Base-by-base conservation (phyloP, 257 asterid species). In the Forsythia suspensa region DNA sequence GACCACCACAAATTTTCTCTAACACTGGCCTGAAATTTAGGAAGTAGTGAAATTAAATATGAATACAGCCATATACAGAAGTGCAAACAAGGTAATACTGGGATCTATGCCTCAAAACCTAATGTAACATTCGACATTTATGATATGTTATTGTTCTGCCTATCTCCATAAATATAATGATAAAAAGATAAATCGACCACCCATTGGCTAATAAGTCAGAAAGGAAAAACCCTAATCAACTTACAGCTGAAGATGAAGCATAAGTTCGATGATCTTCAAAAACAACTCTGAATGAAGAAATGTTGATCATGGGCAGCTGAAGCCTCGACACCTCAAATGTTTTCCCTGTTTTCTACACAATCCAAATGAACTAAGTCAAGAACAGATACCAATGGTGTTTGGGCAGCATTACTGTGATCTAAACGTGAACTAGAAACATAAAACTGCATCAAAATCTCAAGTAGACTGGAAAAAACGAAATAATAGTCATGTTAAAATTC, bases 221-320 rank as follows among this genome's bases (percentile, higher is more conserved):
- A 84, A 73, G 74, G 63, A 76, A 77, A 69, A 73, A 51, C 79
- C 52, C 20, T 44, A 70, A 77, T 77, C 43, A 74, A 87, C 97
- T 90, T 89, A 96, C 99, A 76, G 97, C 97, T 77, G 88, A 84
- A 70, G 91, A 86, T 71, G 98, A 92, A 69, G 94, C 97, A 90
- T 89, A 96, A 68, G 99, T 96, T 74, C 98, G 97, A 85, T 89
- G 93, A 87, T 96, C 99, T 87, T 94, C 98, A 73, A 88, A 94
- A 76, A 89, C 84, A 79, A 96, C 93, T 84, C 85, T 87, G 77
- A 88, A 82, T 34, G 89, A 91, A 80, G 89, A 82, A 75, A 88
- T 82, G 87, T 90, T 87, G 84, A 96, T 91, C 77, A 87, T 87
- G 52, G 99, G 99, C 86, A 96, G 80, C 88, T 90, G 95, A 89